Base-by-base conservation (phyloP, 2,329 filamentous ascomycete species). In the Penicillium capsulatum region DNA sequence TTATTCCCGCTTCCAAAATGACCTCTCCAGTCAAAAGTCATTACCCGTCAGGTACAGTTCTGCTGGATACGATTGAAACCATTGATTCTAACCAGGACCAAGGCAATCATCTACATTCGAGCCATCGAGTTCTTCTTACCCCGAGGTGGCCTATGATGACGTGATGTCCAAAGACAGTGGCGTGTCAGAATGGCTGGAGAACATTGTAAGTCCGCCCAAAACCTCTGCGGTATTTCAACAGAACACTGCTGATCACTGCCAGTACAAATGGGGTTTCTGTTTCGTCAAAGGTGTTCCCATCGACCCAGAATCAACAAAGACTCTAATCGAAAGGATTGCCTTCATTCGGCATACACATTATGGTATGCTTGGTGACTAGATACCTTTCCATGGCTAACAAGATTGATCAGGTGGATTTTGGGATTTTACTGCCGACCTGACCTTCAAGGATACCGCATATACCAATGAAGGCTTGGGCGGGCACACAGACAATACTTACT, bases 401-500 rank as follows among this genome's bases (percentile, higher is more conserved):
- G 17, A n/a, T 14, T 28, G n/a, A 15, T 6, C 38, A 51, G 75
- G 80, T 47, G 81, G 76, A 17, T 86, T 86, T 64, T 86, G 82
- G 71, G 91, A 96, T 65, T 97, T 97, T 64, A 86, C 86, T 1
- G 84, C 90, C 4, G 86, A 96, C 63, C 76, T 96, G 16, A 83
- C 87, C 17, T 84, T 84, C 58, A 90, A 90, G 50, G 89, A 95
- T 58, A 94, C 86, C 2, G 89, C 89, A 3, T 98, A 97, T 68
- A 96, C 91, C 2, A 88, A 84, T 54, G 74, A 92, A 35, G 81
- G 82, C 1, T 77, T 98, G 2, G 79, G 81, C 14, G 83, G 86
- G 1, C 92, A 98, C 65, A 97, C 91, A 1, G 92, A 98, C 67
- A 97, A 80, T 5, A 95, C 91, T 1, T 97, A 98, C 66, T 97